Evolutionary conservation across 2,329 filamentous ascomycete species (phyloP).

Genomic region (Thelonectria olida): DNA sequence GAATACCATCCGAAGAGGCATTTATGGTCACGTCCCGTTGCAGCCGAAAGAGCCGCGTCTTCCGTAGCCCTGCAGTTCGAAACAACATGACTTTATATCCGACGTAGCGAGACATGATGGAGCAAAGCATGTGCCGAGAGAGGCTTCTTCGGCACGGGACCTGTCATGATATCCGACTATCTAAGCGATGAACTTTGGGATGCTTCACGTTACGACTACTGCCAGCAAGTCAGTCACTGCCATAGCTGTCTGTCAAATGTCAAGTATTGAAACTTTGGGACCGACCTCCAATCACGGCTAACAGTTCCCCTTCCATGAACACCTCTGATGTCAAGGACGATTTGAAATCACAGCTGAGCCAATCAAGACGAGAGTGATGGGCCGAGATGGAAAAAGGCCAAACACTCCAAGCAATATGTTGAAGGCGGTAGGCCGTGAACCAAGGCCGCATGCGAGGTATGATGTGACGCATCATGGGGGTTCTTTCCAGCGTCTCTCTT

Average conservation of each 20-base stretch:
- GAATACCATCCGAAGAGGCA: constrained; percentile 8
- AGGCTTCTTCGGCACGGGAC: not conserved
- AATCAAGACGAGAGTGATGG: constrained; percentile 1
- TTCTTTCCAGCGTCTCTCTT: not conserved
- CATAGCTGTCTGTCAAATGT: too few species aligned
- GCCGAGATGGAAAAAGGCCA: not conserved
- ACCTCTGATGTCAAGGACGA: constrained; percentile 3
- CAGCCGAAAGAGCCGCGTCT: constrained; percentile 23
- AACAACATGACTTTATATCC: not conserved
- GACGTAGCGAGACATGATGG: not conserved
- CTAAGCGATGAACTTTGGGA: not conserved
- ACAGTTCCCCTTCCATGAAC: constrained; percentile 3
- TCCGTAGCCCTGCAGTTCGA: constrained; percentile 5
- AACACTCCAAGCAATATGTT: constrained; percentile 10
- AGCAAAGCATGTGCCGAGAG: not conserved
- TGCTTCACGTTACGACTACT: too few species aligned
- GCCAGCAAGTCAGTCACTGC: too few species aligned
- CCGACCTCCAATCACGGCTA: not conserved
- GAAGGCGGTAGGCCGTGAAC: not conserved
- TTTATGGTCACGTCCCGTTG: constrained; percentile 14
- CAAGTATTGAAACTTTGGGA: too few species aligned
- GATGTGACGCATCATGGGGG: not conserved
- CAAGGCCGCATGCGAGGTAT: not conserved
- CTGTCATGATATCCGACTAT: not conserved
- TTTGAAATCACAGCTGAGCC: constrained; percentile 11